Base-by-base conservation (phyloP, 768 basidiomycete species). In the Mycena floridula region DNA sequence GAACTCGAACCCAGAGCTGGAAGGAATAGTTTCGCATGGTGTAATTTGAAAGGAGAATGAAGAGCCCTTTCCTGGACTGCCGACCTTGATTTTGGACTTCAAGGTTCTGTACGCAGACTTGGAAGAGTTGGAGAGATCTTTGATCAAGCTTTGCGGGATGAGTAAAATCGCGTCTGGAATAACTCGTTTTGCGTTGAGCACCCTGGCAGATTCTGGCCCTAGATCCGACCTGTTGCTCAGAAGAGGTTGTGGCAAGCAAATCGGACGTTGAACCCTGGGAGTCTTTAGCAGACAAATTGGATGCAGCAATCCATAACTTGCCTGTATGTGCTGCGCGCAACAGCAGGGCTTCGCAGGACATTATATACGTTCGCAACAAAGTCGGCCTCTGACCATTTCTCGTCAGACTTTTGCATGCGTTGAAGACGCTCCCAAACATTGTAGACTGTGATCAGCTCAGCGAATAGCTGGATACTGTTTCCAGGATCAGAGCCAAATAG, bases 41-140 rank as follows among this genome's bases (percentile, higher is more conserved):
- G 76, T 78, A 23, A 65, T 68, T 53, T 80, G 77, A 47, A 61
- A 76, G 12, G 69, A 65, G 52, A 78, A 78, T 4, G 75, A 76
- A 9, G 68, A 66, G 5, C 66, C 69, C 42, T 61, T 66, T 15
- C 62, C 65, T 5, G 61, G 61, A 38, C 55, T 67, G 12, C 70
- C 69, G 7, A 59, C 57, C 32, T 61, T 66, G 1, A 57, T 55
- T 4, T 70, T 54, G 23, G 62, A 63, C 47, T 68, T 72, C 12
- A 80, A 65, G 15, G 62, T 49, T 41, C 76, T 75, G 59, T 67
- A 80, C 0, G 73, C 65, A 0, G 77, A 77, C 13, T 62, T 62
- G 16, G 63, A 59, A 4, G 69, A 63, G 25, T 67, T 58, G 2
- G 71, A 77, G n/a, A 79, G 56, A 7, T 62, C 46, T 7, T 62